These are phyloP conservation scores for Hibiscus tridactylites DNA, from an alignment of 345 rosid species.

Conservation along the genomic window DNA sequence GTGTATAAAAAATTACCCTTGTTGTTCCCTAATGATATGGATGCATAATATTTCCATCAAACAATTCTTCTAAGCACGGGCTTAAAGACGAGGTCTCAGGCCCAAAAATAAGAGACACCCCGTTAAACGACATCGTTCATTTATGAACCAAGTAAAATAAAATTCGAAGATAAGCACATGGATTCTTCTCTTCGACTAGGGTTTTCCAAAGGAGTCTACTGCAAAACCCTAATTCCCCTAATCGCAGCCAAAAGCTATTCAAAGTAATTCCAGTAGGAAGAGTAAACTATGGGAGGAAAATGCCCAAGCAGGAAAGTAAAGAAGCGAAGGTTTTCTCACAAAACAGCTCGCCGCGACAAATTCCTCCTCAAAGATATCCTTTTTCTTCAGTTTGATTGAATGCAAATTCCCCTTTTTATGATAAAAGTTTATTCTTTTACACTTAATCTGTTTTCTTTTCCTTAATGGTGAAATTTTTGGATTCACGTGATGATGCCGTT, in stretches of 20 bases:
- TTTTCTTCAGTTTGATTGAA: background rate
- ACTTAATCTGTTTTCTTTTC: slow-evolving; percentile 5
- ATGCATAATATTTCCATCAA: no score
- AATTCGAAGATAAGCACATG: background rate
- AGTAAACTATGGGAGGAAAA: slow-evolving; percentile 53
- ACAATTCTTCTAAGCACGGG: background rate
- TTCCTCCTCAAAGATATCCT: slow-evolving; percentile 83
- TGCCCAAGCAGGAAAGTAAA: slow-evolving; percentile 82
- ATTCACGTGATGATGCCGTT: slow-evolving; percentile 75
- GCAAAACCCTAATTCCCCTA: slow-evolving; percentile 2
- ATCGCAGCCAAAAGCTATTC: background rate
- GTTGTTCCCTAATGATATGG: no score
- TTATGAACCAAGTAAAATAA: background rate
- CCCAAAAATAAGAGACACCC: background rate
- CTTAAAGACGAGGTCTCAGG: background rate
- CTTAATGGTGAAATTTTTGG: slow-evolving; percentile 25
- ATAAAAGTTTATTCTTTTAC: background rate
- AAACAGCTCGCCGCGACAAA: slow-evolving; percentile 77
- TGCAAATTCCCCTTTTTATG: background rate
- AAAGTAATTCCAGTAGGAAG: background rate
- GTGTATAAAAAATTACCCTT: no score
- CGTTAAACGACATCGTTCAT: background rate
- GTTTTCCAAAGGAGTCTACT: background rate
- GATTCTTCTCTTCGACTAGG: background rate
- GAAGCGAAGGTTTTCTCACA: slow-evolving; percentile 92